phyloP scores from a whole-genome alignment of 495 filamentous ascomycete species.

The Astrothelium macrocarpum region DNA sequence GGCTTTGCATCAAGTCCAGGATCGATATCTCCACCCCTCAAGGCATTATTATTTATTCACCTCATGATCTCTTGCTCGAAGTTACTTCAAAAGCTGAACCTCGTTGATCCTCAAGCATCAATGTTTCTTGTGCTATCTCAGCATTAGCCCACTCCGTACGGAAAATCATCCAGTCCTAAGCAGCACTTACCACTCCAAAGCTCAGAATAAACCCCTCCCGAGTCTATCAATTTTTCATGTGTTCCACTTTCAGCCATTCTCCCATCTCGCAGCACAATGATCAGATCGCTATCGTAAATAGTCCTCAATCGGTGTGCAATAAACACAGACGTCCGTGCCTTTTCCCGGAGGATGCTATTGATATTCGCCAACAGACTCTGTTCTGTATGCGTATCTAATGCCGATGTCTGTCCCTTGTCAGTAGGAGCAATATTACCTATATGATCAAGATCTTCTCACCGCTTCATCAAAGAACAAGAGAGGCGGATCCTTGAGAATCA shows the following conservation, averaged over 20 bases:
- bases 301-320: slow-evolving; percentile 87
- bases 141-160: too few relatives aligned
- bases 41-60: too few relatives aligned
- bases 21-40: too few relatives aligned
- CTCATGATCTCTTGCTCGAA: too few relatives aligned
- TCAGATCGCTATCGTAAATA: slow-evolving; percentile 83
- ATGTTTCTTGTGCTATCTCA: background rate
- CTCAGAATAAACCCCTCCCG: slow-evolving; percentile 72
- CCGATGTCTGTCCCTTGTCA: slow-evolving; percentile 54
- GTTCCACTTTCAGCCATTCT: slow-evolving; percentile 76
- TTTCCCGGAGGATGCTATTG: slow-evolving; percentile 84
- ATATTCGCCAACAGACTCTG: slow-evolving; percentile 86
- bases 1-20: too few relatives aligned
- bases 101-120: background rate
- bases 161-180: background rate
- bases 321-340: slow-evolving; percentile 82
- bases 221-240: slow-evolving; percentile 72
- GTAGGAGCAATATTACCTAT: background rate
- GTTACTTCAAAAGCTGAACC: too few relatives aligned
- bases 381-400: slow-evolving; percentile 92
- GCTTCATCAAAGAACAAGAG: slow-evolving; percentile 96
- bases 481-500: slow-evolving; percentile 86
- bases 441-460: slow-evolving; percentile 36
- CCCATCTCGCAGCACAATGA: slow-evolving; percentile 82
- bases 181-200: slow-evolving; percentile 58